These are phyloP conservation scores for Reticulomyxa filosa DNA, from an alignment of 78 protist species.

Conservation along the genomic window DNA sequence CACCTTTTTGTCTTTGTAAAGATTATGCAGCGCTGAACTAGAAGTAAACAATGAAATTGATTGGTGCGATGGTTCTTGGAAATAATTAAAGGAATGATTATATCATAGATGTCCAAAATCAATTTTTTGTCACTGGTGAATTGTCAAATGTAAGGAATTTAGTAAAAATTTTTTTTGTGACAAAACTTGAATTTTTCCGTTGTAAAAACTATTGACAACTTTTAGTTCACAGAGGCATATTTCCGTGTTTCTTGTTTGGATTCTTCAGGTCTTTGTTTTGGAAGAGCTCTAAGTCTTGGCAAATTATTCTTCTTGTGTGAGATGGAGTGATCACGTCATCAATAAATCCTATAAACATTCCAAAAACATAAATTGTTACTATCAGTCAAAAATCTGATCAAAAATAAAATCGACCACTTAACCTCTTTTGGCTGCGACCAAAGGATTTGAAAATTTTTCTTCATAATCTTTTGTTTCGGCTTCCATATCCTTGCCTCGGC, in stretches of 20 bases:
- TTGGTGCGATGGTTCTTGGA: too few relatives aligned
- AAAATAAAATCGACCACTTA: background rate
- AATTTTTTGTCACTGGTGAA: too few relatives aligned
- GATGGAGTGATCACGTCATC: slow-evolving; percentile 76
- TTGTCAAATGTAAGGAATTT: too few relatives aligned
- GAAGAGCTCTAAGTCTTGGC: slow-evolving; percentile 65
- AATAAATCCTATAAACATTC: slow-evolving; percentile 55
- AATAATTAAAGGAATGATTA: too few relatives aligned
- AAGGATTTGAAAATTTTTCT: slow-evolving; percentile 70
- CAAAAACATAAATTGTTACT: background rate
- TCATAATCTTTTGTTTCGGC: slow-evolving; percentile 42
- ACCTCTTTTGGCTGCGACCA: background rate
- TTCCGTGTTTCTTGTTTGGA: slow-evolving; percentile 3
- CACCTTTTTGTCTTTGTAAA: too few relatives aligned
- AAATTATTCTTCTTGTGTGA: slow-evolving; percentile 23
- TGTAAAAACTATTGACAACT: too few relatives aligned
- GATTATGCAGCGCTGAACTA: too few relatives aligned
- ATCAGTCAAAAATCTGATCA: background rate
- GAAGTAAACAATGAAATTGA: too few relatives aligned
- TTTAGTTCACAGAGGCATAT: background rate
- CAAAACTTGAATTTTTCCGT: too few relatives aligned
- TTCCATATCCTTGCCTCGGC: slow-evolving; percentile 39
- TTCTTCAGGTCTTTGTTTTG: background rate
- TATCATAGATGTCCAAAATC: too few relatives aligned
- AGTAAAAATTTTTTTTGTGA: too few relatives aligned